Evolutionary conservation across 2,329 filamentous ascomycete genomes (phyloP).

Genomic region (Phaeophleospora eucalypticola): DNA sequence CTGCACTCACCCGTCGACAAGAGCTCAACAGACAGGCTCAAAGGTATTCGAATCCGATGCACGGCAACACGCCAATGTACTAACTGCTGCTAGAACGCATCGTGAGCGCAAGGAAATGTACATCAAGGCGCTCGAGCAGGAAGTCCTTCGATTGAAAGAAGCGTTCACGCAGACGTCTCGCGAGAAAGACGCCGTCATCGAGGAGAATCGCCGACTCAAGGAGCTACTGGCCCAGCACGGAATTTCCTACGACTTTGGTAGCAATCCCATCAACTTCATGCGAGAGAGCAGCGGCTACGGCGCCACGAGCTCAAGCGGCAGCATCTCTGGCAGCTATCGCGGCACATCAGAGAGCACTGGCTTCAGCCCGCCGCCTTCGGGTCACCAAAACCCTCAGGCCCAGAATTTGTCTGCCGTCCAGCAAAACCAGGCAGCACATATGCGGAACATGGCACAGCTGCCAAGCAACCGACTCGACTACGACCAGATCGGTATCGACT

Average conservation of each 20-base stretch:
- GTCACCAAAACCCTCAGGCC: slow-evolving; percentile 10
- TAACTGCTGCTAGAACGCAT: slow-evolving; percentile 64
- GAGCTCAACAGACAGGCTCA: slow-evolving; percentile 95
- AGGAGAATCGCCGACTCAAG: slow-evolving; percentile 76
- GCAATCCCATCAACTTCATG: slow-evolving; percentile 35
- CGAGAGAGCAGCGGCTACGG: slow-evolving; percentile 38
- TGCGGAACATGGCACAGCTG: slow-evolving; percentile 25
- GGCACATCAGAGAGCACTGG: slow-evolving; percentile 43
- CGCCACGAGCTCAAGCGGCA: slow-evolving; percentile 46
- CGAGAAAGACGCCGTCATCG: slow-evolving; percentile 69
- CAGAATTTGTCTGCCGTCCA: slow-evolving; percentile 12
- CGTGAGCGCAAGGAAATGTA: slow-evolving; percentile 95
- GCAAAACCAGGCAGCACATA: slow-evolving; percentile 8
- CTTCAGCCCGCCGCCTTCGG: slow-evolving; percentile 43
- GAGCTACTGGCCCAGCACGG: slow-evolving; percentile 57
- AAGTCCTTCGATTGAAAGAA: slow-evolving; percentile 84
- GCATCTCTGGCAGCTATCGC: slow-evolving; percentile 60
- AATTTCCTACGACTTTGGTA: slow-evolving; percentile 51
- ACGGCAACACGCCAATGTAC: neutral
- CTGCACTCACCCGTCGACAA: slow-evolving; percentile 83
- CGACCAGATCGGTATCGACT: slow-evolving; percentile 82
- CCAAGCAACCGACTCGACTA: slow-evolving; percentile 56
- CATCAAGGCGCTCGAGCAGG: slow-evolving; percentile 88
- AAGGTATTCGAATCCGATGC: no score
- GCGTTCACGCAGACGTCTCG: slow-evolving; percentile 68